A percentile compares a stretch with the other conserved stretches of the same genome.
Evolutionary conservation across 805 yeast genomes (phyloP).

Genomic region (Candida fluviatilis): DNA sequence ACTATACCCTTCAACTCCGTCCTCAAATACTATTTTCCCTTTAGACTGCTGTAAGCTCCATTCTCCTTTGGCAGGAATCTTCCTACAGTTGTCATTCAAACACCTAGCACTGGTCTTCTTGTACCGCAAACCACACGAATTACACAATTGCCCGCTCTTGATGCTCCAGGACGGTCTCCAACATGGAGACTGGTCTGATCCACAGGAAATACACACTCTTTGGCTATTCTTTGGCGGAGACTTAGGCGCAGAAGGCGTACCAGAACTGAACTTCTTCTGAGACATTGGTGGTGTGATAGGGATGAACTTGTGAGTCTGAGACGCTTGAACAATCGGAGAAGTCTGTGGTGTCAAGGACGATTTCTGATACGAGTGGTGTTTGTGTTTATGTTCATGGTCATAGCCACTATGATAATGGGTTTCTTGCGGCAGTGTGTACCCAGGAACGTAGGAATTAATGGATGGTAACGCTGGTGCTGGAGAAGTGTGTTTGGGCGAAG

Average conservation of each 20-base stretch:
- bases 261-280: constrained; percentile 20
- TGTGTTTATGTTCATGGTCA: background rate
- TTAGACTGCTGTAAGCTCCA: constrained; percentile 82
- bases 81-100: constrained; percentile 64
- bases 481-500: constrained; percentile 1
- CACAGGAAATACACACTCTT: constrained; percentile 85
- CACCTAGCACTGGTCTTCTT: constrained; percentile 94
- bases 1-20: constrained; percentile 34
- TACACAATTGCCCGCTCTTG: constrained; percentile 90
- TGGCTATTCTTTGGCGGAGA: constrained; percentile 30
- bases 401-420: background rate
- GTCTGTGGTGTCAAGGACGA: constrained; percentile 9
- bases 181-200: constrained; percentile 88
- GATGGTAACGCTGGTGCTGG: background rate
- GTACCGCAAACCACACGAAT: constrained; percentile 92
- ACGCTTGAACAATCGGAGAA: constrained; percentile 5
- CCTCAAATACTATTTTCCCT: constrained; percentile 45
- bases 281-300: constrained; percentile 42
- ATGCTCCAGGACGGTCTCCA: constrained; percentile 98
- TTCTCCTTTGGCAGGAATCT: constrained; percentile 95
- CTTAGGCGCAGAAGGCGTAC: constrained; percentile 26
- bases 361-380: constrained; percentile 6
- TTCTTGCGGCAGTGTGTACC: background rate
- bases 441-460: background rate
- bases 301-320: constrained; percentile 23